Evolutionary conservation across 1,284 basidiomycete species (phyloP), one percentile per base, ranked within the genome.

Genomic region (Ceratobasidium sp.): DNA sequence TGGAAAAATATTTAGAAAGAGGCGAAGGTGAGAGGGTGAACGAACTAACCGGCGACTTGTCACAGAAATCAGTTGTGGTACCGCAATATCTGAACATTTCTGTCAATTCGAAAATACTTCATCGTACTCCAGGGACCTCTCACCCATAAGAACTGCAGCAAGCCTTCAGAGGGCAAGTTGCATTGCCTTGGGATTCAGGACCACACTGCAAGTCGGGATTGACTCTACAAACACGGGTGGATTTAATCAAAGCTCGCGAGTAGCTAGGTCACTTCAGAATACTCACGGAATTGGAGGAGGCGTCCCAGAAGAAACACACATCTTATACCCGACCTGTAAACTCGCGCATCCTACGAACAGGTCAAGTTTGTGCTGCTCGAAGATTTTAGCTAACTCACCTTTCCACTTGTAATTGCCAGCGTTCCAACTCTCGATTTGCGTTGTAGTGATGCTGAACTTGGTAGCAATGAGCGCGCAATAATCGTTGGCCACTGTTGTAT

Each of bases 371-470:
- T 41, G 41, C 27, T 9, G 14, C 29, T 5, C 19, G 22, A 24
- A 59, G 24, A 19, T 41, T n/a, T 7, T 11, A 8, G 17, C 29
- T n/a, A 19, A 36, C 17, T 59, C 24, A 59, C 57, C 57, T 33
- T 65, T 65, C 63, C 63, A 65, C 29, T 65, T 65, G 63, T 65
- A 65, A 22, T 50, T 65, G 19, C 63, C 63, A n/a, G 63, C 63
- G 29, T 65, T 65, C 63, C 63, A 65, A 5, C 22, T 50, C 24
- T 65, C 63, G 27, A 65, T 65, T 19, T 65, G 63, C 5, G 63
- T 24, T 14, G 63, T 65, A 2, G 63, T 65, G 17, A 65, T 65
- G 22, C 47, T 65, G 36, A 65, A 65, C 19, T 65, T 65, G 29
- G 63, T 53, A 17, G 63, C 47, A 51, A 65, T 65, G 27, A 51